Percentiles rank a stretch among this genome's conserved stretches.
Conservation (phyloP, 73 alveolate species). For the Tetrahymena thermophila region DNA sequence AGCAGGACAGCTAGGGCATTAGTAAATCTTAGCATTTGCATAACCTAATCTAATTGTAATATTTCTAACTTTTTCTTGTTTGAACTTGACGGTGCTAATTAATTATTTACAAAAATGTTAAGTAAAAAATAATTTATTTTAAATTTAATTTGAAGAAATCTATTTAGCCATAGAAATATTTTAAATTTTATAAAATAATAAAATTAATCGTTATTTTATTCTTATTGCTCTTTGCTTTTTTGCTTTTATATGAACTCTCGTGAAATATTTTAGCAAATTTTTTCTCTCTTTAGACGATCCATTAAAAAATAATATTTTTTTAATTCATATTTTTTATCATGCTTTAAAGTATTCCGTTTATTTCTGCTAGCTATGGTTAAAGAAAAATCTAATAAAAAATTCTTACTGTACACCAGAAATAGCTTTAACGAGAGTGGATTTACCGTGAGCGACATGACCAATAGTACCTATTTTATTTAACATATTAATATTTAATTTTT, state of each 20-base stretch:
- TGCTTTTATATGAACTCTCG: not conserved
- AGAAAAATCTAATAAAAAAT: not conserved
- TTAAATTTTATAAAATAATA: no score
- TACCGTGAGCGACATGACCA: conserved; percentile 99
- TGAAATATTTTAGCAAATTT: no score
- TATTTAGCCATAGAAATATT: not conserved
- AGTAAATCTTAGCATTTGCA: conserved; percentile 98
- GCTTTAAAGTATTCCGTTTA: not conserved
- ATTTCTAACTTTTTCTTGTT: conserved; percentile 87
- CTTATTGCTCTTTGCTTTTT: not conserved
- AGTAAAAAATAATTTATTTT: not conserved
- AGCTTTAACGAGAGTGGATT: conserved; percentile 94
- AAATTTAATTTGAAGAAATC: not conserved
- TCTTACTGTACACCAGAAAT: conserved; percentile 46
- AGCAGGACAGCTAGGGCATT: conserved; percentile 91
- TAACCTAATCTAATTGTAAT: conserved; percentile 98
- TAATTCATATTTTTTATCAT: no score
- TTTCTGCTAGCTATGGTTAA: not conserved
- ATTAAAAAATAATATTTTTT: no score
- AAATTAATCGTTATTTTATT: no score
- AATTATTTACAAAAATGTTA: not conserved
- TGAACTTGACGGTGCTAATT: conserved; percentile 68
- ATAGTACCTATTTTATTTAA: conserved; percentile 76
- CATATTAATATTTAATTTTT: not conserved
- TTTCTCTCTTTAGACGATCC: not conserved